Evolutionary conservation across 2,329 filamentous ascomycete genomes (phyloP), one percentile per base, ranked within the genome.

Genomic region (Neobulgaria alba): DNA sequence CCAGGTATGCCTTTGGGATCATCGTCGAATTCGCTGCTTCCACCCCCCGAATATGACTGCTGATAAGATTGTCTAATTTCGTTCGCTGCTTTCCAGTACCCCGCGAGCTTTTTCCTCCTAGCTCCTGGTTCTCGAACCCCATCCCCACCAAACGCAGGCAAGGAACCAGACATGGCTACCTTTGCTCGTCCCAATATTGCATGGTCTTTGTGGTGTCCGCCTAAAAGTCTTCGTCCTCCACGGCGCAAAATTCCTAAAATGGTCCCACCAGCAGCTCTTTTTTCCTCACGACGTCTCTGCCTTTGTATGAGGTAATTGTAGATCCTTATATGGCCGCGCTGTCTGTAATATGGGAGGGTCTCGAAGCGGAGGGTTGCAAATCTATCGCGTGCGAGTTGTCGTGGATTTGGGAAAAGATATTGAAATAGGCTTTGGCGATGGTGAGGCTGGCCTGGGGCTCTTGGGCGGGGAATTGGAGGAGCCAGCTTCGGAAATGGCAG

Each of bases 71-170:
- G 80, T 29, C 81, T 68, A 41, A 85, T 58, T 57, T 85, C 81
- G 56, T 85, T 85, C 9, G 81, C 82, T 37, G 80, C 79, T 57
- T 77, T 81, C 40, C 85, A 57, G 56, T 83, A 84, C 10, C 76
- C 79, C 23, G 83, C 85, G 32, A 95, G 67, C 67, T 82, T 93
- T 62, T 74, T 82, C 53, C 90, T 73, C 50, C 86, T 70, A n/a
- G 77, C 73, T 1, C 88, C 87, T 26, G 75, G 72, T 63, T 88
- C 75, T 29, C 43, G 34, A 33, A 56, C 53, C 48, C 67, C 50
- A 61, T 45, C 52, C 34, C 44, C 51, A 23, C 44, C 46, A 45
- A 49, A 55, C 45, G 58, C 57, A 36, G 60, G 49, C 42, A 60
- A 55, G 44, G 58, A 63, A 45, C 51, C 50, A 48, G 55, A 55